A percentile compares a stretch with the other conserved stretches of the same genome.
Conservation (phyloP, 78 protist genomes). For the Cavenderia fasciculata region DNA sequence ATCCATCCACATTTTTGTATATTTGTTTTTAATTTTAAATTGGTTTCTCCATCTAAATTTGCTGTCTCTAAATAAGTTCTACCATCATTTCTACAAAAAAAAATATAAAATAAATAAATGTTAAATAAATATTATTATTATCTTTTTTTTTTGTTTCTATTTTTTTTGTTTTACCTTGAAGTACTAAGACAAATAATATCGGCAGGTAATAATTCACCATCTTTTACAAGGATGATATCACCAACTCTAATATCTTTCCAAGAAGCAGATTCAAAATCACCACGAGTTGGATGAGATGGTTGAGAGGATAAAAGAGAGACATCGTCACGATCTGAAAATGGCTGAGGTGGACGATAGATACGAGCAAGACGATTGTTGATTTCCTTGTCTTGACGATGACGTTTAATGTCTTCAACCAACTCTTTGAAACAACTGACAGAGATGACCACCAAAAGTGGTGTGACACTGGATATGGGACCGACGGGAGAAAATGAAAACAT, state of each 20-base stretch:
- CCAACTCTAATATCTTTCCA: conserved; percentile 84
- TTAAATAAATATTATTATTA: background rate
- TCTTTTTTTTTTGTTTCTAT: background rate
- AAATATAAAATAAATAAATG: background rate
- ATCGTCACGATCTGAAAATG: background rate
- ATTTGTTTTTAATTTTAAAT: conserved; percentile 38
- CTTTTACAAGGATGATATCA: conserved; percentile 75
- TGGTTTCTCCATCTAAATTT: conserved; percentile 92
- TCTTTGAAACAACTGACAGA: conserved; percentile 85
- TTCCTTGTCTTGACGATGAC: conserved; percentile 73
- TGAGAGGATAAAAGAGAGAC: no score
- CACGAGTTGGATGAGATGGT: no score
- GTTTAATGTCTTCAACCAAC: conserved; percentile 86
- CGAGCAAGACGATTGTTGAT: conserved; percentile 28
- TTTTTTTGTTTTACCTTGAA: background rate
- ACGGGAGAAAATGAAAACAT: conserved; percentile 89
- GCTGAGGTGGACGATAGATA: conserved; percentile 43
- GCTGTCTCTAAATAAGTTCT: conserved; percentile 89
- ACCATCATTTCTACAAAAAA: conserved; percentile 61
- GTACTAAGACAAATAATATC: conserved; percentile 56
- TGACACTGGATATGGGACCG: conserved; percentile 82
- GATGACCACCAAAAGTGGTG: conserved; percentile 88
- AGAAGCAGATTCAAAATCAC: background rate
- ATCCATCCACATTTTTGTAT: conserved; percentile 46
- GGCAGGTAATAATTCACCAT: conserved; percentile 64